Base-by-base conservation (phyloP, 352 stramenopile species). In the Phytophthora quininea region DNA sequence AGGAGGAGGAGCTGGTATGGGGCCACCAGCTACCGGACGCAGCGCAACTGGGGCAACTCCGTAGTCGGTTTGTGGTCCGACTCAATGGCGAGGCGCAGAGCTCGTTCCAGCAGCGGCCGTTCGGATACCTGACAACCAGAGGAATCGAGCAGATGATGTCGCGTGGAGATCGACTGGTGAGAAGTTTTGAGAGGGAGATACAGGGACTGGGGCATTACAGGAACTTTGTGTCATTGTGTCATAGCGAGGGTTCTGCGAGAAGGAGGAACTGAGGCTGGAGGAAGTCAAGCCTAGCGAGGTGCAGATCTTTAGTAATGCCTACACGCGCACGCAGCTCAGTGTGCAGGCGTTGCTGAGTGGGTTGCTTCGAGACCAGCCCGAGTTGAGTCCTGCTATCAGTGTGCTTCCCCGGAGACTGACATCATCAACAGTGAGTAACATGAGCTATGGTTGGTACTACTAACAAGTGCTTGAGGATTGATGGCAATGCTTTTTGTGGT, bases 281-380 rank as follows among this genome's bases (percentile, higher is more conserved):
- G 38, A 58, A 31, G 53, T 91, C 50, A 50, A 27, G 3, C 50
- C 62, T 3, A 42, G 65, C 1, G 70, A 90, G 54, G 64, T 91
- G 33, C 71, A 86, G 42, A 74, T 93, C 51, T 89, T 80, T 58
- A 87, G 83, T 62, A 93, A 90, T 48, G 55, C 79, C 30, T 93
- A 93, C 74, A 82, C 76, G 15, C 85, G 87, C 46, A 95, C 87
- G n/a, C 87, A 95, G 63, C 47, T 91, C 14, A 95, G 87, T 65
- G 85, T 81, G 11, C 81, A 92, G 64, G 77, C 82, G 37, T 56
- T 95, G 33, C 69, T 95, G 15, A 65, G 49, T 1, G 80, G 76
- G 2, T 68, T 95, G 49, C 59, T 91, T 6, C 56, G 55, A 3
- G 70, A 72, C 32, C 56, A 86, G 14, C 66, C 52, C 4, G 68